A percentile compares a stretch with the other conserved stretches of the same genome.
Evolutionary conservation across 2,329 filamentous ascomycete species (phyloP).

Genomic region (Pestalotiopsis sp.): DNA sequence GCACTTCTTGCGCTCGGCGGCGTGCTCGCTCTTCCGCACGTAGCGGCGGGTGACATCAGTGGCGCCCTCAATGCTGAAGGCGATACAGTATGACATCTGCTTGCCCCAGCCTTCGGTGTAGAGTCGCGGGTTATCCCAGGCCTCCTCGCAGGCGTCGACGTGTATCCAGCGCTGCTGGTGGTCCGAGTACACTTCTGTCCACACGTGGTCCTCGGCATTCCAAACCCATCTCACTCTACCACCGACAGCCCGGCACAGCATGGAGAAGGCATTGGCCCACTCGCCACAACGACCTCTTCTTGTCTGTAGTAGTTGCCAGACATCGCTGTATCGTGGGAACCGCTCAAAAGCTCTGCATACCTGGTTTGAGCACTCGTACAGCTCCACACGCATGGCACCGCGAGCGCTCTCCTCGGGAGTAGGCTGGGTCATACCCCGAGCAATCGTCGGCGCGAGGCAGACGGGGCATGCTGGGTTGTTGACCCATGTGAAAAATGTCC

Average conservation of each 20-base stretch:
- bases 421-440: conserved; percentile 80
- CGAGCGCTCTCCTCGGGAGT: conserved; percentile 88
- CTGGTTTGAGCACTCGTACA: conserved; percentile 82
- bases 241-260: conserved; percentile 93
- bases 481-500: conserved; percentile 93
- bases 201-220: conserved; percentile 97
- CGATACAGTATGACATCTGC: conserved; percentile 96
- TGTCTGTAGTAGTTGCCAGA: conserved; percentile 89
- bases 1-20: conserved; percentile 75
- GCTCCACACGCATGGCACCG: conserved; percentile 84
- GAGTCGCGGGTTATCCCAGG: conserved; percentile 90
- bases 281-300: conserved; percentile 86
- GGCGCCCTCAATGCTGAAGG: conserved; percentile 87
- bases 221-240: conserved; percentile 95
- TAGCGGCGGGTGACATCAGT: conserved; percentile 49
- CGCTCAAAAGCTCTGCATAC: conserved; percentile 81
- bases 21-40: conserved; percentile 30
- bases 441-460: conserved; percentile 82
- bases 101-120: conserved; percentile 96
- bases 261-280: conserved; percentile 98
- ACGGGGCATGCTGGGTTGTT: conserved; percentile 88
- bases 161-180: conserved; percentile 96
- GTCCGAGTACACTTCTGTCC: conserved; percentile 96
- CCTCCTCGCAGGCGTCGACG: conserved; percentile 90
- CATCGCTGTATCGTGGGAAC: conserved; percentile 93